phyloP scores from a whole-genome alignment of 495 filamentous ascomycete species.

The Annulohypoxylon maeteangense region DNA sequence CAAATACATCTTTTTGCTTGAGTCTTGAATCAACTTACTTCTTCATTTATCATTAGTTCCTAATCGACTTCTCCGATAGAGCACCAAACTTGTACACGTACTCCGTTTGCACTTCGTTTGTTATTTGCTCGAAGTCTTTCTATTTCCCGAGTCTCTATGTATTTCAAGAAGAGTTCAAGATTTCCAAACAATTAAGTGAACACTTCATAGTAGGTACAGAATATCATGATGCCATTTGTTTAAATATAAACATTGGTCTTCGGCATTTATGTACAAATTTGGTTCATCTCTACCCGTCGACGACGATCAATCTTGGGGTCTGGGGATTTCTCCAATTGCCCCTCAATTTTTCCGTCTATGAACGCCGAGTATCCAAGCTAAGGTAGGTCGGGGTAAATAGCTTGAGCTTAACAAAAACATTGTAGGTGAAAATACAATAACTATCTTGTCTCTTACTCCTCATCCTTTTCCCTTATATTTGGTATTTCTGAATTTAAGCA shows the following conservation, averaged over 20 bases:
- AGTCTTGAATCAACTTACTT: background rate
- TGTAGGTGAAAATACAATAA: conserved; percentile 15
- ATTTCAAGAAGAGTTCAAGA: background rate
- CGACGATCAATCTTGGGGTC: background rate
- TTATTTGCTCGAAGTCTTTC: background rate
- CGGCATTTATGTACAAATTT: background rate
- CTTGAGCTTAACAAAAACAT: conserved; percentile 22
- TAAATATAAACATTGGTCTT: background rate
- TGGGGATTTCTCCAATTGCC: conserved; percentile 44
- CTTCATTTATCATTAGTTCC: background rate
- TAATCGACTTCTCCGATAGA: background rate
- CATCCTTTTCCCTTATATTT: background rate
- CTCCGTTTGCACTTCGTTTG: background rate
- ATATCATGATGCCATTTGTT: background rate
- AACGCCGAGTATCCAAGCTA: conserved; percentile 7
- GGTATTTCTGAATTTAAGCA: background rate
- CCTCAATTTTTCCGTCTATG: conserved; percentile 53
- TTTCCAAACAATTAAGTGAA: background rate
- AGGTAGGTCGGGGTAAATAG: conserved; percentile 23
- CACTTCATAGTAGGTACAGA: background rate
- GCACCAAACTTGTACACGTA: background rate
- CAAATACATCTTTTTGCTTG: background rate
- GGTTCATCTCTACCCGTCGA: background rate
- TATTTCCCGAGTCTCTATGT: background rate
- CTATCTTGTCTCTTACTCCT: background rate